Evolutionary conservation across 768 basidiomycete species (phyloP).

Genomic region (Russula olivacea): DNA sequence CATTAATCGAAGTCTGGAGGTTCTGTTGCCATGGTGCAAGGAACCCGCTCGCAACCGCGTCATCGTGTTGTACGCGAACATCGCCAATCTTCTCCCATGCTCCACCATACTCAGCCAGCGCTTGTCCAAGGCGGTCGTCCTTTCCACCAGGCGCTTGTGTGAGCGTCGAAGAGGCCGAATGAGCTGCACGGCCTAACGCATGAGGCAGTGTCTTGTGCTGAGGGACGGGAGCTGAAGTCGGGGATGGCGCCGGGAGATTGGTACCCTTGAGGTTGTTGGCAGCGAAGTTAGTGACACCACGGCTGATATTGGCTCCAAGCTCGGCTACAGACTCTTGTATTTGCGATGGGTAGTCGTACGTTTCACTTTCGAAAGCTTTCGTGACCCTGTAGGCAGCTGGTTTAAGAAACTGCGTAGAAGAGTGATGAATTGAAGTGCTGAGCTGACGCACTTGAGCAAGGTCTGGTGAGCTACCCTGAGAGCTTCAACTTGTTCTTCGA

Average conservation of each 20-base stretch:
- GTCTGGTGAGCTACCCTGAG: conserved; percentile 70
- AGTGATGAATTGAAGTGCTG: not conserved
- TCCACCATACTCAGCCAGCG: conserved; percentile 68
- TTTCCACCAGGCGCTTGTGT: conserved; percentile 40
- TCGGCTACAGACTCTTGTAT: conserved; percentile 79
- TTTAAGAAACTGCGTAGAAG: not conserved
- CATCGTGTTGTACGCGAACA: conserved; percentile 78
- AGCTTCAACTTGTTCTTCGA: conserved; percentile 92
- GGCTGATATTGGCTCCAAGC: conserved; percentile 61
- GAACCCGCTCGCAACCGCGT: conserved; percentile 57
- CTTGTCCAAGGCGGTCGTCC: conserved; percentile 67
- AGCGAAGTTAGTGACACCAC: conserved; percentile 76
- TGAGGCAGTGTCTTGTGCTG: conserved; percentile 97
- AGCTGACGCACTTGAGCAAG: conserved; percentile 61
- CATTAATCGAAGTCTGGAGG: conserved; percentile 70
- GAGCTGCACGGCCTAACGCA: conserved; percentile 80
- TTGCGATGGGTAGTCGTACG: conserved; percentile 86
- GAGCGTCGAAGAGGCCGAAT: conserved; percentile 47
- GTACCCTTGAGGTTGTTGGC: conserved; percentile 86
- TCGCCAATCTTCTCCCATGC: conserved; percentile 81
- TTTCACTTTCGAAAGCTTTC: conserved; percentile 81
- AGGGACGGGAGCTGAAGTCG: conserved; percentile 46
- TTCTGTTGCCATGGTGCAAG: conserved; percentile 86
- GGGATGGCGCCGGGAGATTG: conserved; percentile 69
- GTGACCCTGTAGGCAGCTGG: conserved; percentile 54